Evolutionary conservation across 805 yeast species (phyloP), one percentile per base, ranked within the genome.

Genomic region (Vanderwaltozyma tropicalis): DNA sequence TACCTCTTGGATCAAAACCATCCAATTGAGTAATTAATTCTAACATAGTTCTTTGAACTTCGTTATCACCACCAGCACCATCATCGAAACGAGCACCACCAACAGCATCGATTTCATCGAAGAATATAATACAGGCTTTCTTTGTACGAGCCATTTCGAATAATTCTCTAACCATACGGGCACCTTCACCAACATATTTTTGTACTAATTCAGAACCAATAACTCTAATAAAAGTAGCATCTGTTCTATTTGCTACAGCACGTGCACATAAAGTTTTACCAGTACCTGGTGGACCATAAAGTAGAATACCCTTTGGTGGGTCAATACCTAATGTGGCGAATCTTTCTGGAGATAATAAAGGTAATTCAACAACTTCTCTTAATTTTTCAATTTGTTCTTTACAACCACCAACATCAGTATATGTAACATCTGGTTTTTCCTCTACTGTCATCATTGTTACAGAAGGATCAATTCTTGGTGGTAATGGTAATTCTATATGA

Each of bases 381-480:
- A 88, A 70, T 63, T 89, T 88, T 61, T 92, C 99, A 53, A 92
- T 89, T 63, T 92, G 99, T 45, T 92, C 97, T 68, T 92, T 92
- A 61, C 96, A 86, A 28, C 99, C 99, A 52, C 99, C 99, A 45
- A 92, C 88, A 60, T 92, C 99, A 44, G 94, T 84, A 63, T 92
- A 92, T 1, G 99, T 92, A 28, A 92, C 97, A 64, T 92, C 98
- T 12, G 98, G 99, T 62, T 92, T 92, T 65, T 92, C 99, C 63
- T 92, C 99, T 34, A 92, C 99, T 2, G 97, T 89, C 99, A 92
- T 92, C 98, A 92, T 92, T 6, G 98, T 92, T 38, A 92, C 99
- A 28, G 87, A 75, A 12, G 99, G 97, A 62, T 92, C 99, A 58
- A 92, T 92, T 56, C 94, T 72, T 39, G 99, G 98, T 10, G 99